These are phyloP conservation scores for Lachnellula cervina DNA, from an alignment of 2,329 filamentous ascomycete genomes.

Conservation along the genomic window DNA sequence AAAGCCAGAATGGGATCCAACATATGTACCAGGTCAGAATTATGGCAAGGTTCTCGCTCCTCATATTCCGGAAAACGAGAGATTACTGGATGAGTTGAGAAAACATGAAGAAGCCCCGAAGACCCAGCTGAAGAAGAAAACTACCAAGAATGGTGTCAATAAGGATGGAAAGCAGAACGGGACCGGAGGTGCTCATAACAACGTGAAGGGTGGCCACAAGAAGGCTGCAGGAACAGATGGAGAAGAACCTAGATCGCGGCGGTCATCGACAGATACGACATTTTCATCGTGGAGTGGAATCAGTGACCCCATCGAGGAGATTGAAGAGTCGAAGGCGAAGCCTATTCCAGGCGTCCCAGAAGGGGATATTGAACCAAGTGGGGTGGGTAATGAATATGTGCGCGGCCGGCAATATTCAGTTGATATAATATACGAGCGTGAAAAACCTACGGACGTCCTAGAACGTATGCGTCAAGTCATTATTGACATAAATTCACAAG, in stretches of 20 bases:
- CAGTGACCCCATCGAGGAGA: conserved; percentile 12
- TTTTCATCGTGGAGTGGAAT: conserved; percentile 23
- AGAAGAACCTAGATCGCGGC: conserved; percentile 6
- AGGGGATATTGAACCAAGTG: conserved; percentile 17
- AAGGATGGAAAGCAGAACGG: background rate
- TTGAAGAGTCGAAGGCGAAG: background rate
- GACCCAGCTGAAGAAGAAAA: background rate
- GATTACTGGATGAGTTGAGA: background rate
- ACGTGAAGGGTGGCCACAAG: background rate
- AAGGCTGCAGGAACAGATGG: background rate
- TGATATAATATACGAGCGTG: conserved; percentile 35
- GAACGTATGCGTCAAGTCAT: conserved; percentile 77
- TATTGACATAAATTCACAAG: conserved; percentile 79
- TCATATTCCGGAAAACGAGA: conserved; percentile 16
- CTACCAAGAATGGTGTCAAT: conserved; percentile 1
- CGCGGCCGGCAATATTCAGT: conserved; percentile 87
- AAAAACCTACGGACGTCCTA: background rate
- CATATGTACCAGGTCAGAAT: conserved; percentile 30
- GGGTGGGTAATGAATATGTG: conserved; percentile 48
- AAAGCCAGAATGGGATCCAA: conserved; percentile 16
- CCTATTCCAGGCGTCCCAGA: conserved; percentile 1
- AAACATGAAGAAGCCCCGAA: background rate
- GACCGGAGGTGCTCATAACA: background rate
- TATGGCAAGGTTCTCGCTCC: conserved; percentile 21
- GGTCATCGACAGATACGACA: conserved; percentile 14